Conservation (phyloP, 495 filamentous ascomycete species). For the Lasiosphaeria ovina region DNA sequence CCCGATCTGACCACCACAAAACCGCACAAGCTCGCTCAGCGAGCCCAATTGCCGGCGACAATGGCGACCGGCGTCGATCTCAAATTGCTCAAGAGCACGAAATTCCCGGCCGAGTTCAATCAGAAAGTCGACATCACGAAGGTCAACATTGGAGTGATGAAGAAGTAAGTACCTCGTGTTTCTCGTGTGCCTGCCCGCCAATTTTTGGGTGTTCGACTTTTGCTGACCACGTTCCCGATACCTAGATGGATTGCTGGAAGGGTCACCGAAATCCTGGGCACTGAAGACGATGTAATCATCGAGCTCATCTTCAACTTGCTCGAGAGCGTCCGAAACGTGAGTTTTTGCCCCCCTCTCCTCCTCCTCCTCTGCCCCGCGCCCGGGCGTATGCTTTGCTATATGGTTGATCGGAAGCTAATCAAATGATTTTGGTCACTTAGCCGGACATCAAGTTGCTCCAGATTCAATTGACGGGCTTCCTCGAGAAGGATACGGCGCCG, state of each 20-base stretch:
- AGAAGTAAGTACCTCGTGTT: constrained; percentile 62
- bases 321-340: constrained; percentile 75
- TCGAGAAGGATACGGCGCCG: constrained; percentile 84
- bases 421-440: constrained; percentile 45
- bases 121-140: constrained; percentile 96
- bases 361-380: background rate
- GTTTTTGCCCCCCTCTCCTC: constrained; percentile 30
- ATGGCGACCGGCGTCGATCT: constrained; percentile 80
- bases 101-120: constrained; percentile 91
- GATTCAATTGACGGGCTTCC: constrained; percentile 88
- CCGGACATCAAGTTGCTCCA: constrained; percentile 94
- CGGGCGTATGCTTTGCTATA: background rate
- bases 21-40: too few relatives aligned
- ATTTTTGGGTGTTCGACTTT: background rate
- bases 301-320: constrained; percentile 89
- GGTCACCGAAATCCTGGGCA: constrained; percentile 81
- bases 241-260: constrained; percentile 85
- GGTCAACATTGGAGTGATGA: constrained; percentile 95
- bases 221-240: background rate
- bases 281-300: constrained; percentile 92
- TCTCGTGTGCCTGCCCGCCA: background rate
- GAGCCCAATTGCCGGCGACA: background rate
- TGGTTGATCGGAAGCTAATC: background rate
- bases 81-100: constrained; percentile 83
- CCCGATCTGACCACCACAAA: too few relatives aligned